Conservation (phyloP, 768 basidiomycete genomes). For the Gloeophyllum trabeum region DNA sequence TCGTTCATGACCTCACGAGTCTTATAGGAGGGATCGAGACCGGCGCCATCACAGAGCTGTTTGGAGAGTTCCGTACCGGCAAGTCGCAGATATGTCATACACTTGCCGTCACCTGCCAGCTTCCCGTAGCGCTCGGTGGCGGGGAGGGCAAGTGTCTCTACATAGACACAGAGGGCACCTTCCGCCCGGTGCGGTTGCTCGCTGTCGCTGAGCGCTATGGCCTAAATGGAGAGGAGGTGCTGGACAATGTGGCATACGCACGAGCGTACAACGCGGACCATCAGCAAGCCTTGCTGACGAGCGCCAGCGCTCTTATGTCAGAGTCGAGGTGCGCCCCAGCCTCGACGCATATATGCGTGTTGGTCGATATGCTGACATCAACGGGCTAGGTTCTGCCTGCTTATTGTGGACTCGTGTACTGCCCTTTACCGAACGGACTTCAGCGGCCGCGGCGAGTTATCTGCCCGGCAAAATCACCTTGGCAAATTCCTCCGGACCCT, state of each 20-base stretch:
- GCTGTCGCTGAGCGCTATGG: slow-evolving; percentile 94
- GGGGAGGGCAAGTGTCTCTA: slow-evolving; percentile 99
- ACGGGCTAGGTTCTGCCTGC: slow-evolving; percentile 72
- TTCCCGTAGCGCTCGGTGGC: slow-evolving; percentile 95
- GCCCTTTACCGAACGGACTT: slow-evolving; percentile 94
- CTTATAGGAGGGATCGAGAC: slow-evolving; percentile 87
- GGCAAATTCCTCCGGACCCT: slow-evolving; percentile 92
- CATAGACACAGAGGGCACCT: slow-evolving; percentile 98
- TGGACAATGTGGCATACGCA: slow-evolving; percentile 98
- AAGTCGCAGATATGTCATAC: slow-evolving; percentile 99
- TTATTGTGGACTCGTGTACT: slow-evolving; percentile 95
- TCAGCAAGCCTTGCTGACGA: slow-evolving; percentile 80
- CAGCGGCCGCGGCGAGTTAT: slow-evolving; percentile 89
- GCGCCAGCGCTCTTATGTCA: slow-evolving; percentile 97
- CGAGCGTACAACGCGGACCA: slow-evolving; percentile 98
- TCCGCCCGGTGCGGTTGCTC: slow-evolving; percentile 89
- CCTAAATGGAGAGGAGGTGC: slow-evolving; percentile 94
- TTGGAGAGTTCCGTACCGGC: slow-evolving; percentile 97
- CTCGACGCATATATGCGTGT: slow-evolving; percentile 12
- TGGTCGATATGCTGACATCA: slow-evolving; percentile 5
- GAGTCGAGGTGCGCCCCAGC: slow-evolving; percentile 73
- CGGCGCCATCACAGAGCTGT: slow-evolving; percentile 94
- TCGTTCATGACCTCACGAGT: slow-evolving; percentile 6
- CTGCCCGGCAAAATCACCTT: slow-evolving; percentile 89
- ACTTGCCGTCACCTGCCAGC: slow-evolving; percentile 94